These are phyloP conservation scores for Petunia axillaris DNA, from an alignment of 257 asterid genomes.

Conservation along the genomic window DNA sequence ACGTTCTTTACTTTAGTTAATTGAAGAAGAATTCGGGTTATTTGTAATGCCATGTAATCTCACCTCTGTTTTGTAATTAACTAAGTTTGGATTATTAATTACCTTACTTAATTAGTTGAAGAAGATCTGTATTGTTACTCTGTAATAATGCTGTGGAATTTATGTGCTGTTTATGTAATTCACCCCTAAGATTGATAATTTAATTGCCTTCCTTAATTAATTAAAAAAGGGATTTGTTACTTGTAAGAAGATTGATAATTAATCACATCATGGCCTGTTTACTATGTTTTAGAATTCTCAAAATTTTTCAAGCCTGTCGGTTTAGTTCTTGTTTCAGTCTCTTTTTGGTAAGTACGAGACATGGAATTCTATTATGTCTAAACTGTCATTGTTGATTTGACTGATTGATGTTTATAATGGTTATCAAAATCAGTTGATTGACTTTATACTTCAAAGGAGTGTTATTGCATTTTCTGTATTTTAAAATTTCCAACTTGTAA, in stretches of 20 bases:
- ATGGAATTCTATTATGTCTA: neutral
- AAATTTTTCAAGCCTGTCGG: neutral
- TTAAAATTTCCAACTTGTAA: neutral
- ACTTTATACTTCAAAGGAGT: slow-evolving; percentile 1
- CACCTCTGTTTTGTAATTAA: neutral
- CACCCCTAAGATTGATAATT: neutral
- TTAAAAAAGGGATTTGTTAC: neutral
- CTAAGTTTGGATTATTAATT: slow-evolving; percentile 23
- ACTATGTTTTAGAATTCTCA: neutral
- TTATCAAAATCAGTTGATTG: slow-evolving; percentile 6
- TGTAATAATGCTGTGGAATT: slow-evolving; percentile 1
- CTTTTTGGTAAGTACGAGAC: neutral
- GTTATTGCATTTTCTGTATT: neutral
- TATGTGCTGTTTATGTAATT: neutral
- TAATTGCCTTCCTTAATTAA: neutral
- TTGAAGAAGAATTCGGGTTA: neutral
- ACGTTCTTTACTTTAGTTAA: too few relatives aligned
- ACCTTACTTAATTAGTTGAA: slow-evolving; percentile 17
- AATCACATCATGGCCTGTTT: neutral
- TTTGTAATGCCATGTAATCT: neutral
- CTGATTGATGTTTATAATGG: slow-evolving; percentile 8
- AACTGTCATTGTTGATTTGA: slow-evolving; percentile 21
- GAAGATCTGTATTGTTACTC: neutral
- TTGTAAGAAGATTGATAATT: neutral
- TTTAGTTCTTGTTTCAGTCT: slow-evolving; percentile 5